Evolutionary conservation across 106 monocot species (phyloP), one percentile per base, ranked within the genome.

Genomic region (Gastrodia elata): DNA sequence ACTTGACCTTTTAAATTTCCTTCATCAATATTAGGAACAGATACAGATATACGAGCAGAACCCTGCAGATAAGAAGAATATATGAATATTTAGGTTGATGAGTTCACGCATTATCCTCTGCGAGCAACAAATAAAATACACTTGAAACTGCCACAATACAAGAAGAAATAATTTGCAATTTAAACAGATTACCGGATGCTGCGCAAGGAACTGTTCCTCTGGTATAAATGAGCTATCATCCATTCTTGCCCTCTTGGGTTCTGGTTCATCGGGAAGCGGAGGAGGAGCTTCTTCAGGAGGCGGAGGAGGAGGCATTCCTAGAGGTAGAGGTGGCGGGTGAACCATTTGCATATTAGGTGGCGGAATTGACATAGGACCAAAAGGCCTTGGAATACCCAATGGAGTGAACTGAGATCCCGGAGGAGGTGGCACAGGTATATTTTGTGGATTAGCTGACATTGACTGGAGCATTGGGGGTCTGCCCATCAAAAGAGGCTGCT

Each of bases 181-280:
- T 36, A 52, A 44, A 58, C 26, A 73, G 38, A 68, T 74, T 98
- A 98, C 97, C 83, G 80, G 93, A 80, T 98, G 90, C 64, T 93
- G 88, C 71, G 93, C 84, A 80, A 93, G 83, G 84, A 98, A 98
- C 64, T 93, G 84, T 68, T 98, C 93, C 77, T 93, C 93, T 27
- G 97, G 90, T 55, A 98, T 88, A 56, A 98, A 87, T 0, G 82
- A 46, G 71, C 73, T 71, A 71, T 98, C 97, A 82, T 98, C 97
- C 58, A 83, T 70, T 75, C 86, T 87, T 64, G 73, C 88, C 75
- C 91, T 91, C 83, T 98, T 98, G n/a, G 93, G 97, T 68, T 98
- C 97, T 28, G 97, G 97, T 68, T 98, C 97, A 69, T 98, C 93
- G 38, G 97, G 97, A 20, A 87, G 76, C n/a, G 95, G 95, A 34